Evolutionary conservation across 208 protist species (phyloP).

Genomic region (Trypanosoma scelopori): DNA sequence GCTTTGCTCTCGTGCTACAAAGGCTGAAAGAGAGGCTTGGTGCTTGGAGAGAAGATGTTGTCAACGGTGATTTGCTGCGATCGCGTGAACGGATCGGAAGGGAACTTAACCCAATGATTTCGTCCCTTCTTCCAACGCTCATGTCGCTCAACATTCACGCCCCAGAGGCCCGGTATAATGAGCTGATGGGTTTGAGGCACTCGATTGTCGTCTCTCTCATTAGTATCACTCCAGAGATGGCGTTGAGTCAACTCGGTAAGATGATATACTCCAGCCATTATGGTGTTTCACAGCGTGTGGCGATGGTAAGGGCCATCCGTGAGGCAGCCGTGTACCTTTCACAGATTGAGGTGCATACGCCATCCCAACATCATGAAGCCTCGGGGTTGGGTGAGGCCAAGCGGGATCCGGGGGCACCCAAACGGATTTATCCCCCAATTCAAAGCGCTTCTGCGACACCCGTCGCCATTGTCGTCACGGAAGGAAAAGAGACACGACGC

Average conservation of each 20-base stretch:
- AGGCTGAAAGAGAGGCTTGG: conserved; percentile 25
- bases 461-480: conserved; percentile 39
- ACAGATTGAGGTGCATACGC: conserved; percentile 26
- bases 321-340: conserved; percentile 60
- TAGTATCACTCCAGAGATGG: conserved; percentile 43
- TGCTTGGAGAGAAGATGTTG: conserved; percentile 15
- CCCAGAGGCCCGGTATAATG: conserved; percentile 46
- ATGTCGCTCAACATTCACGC: conserved; percentile 61
- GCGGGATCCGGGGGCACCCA: conserved; percentile 2
- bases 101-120: conserved; percentile 44
- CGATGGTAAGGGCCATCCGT: conserved; percentile 56
- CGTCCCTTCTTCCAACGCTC: conserved; percentile 48
- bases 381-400: no score
- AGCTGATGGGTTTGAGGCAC: conserved; percentile 42
- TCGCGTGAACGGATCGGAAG: conserved; percentile 29
- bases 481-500: conserved; percentile 59
- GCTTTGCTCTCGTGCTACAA: conserved; percentile 35
- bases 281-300: conserved; percentile 65
- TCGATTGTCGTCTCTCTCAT: conserved; percentile 52
- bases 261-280: conserved; percentile 67
- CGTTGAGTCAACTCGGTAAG: conserved; percentile 40
- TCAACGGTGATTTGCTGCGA: conserved; percentile 14
- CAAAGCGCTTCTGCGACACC: conserved; percentile 16
- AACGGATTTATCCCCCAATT: conserved; percentile 75
- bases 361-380: no score